These are phyloP conservation scores for Euphorbia celastroides DNA, from an alignment of 441 rosid species.

Conservation along the genomic window DNA sequence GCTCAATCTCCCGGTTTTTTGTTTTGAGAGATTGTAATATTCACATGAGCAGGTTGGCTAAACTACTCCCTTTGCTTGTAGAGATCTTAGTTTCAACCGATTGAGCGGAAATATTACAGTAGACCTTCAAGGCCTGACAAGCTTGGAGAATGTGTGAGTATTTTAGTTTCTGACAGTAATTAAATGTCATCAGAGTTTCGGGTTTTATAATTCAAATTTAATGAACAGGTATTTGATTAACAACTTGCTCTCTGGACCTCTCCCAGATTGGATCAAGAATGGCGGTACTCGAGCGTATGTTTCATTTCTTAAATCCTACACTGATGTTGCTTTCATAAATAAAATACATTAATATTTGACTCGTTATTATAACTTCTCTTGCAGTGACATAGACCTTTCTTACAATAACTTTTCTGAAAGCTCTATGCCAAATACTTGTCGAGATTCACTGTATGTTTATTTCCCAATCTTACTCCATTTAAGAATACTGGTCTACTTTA, in stretches of 20 bases:
- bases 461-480: neutral
- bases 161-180: neutral
- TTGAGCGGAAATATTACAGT: conserved; percentile 27
- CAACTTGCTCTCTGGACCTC: conserved; percentile 22
- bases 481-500: neutral
- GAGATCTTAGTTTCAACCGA: conserved; percentile 45
- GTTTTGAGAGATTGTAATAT: neutral
- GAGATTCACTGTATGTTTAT: conserved; percentile 23
- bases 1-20: neutral
- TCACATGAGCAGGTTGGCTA: neutral
- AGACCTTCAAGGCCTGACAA: conserved; percentile 17
- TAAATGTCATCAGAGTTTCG: too few species aligned
- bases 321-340: neutral
- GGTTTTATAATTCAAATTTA: too few species aligned
- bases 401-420: conserved; percentile 29
- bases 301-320: neutral
- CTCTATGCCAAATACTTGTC: conserved; percentile 24
- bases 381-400: conserved; percentile 34
- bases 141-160: conserved; percentile 26
- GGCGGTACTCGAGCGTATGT: conserved; percentile 25
- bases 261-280: conserved; percentile 20
- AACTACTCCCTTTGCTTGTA: conserved; percentile 11
- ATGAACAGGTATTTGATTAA: conserved; percentile 29
- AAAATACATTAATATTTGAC: neutral
- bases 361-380: conserved; percentile 6